phyloP scores from a whole-genome alignment of 2,329 filamentous ascomycete genomes.

The Colletotrichum lentis region DNA sequence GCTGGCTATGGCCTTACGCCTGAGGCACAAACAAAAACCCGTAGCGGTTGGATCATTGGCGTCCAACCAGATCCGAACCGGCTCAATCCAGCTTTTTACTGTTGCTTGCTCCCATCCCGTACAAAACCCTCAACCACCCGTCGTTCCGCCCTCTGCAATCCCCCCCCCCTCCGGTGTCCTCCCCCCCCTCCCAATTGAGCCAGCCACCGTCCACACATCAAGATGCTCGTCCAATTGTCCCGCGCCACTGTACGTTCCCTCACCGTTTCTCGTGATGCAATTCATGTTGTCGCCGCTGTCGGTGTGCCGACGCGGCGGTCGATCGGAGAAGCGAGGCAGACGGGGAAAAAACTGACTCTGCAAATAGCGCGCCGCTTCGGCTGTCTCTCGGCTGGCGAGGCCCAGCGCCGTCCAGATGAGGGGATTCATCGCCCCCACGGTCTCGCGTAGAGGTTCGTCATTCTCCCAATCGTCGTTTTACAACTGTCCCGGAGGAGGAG shows the following conservation, averaged over 20 bases:
- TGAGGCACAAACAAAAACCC: constrained; percentile 29
- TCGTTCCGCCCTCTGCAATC: constrained; percentile 19
- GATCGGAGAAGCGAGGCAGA: constrained; percentile 2
- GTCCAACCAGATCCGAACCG: constrained; percentile 32
- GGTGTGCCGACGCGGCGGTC: constrained; percentile 6
- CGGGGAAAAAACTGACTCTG: constrained; percentile 28
- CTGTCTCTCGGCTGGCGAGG: constrained; percentile 59
- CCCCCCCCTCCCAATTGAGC: constrained; percentile 54
- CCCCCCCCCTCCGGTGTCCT: constrained; percentile 44
- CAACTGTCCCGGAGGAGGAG: constrained; percentile 1
- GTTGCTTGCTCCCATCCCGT: constrained; percentile 27
- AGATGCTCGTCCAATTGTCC: constrained; percentile 65
- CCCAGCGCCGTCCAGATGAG: constrained; percentile 58
- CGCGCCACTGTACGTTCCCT: constrained; percentile 62
- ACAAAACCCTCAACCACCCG: constrained; percentile 40
- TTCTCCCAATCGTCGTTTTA: constrained; percentile 15
- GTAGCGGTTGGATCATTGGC: constrained; percentile 29
- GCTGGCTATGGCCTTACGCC: background rate
- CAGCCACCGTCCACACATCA: constrained; percentile 53
- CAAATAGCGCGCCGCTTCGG: constrained; percentile 58
- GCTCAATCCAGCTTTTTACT: constrained; percentile 39
- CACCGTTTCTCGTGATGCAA: constrained; percentile 13
- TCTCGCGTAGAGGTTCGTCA: constrained; percentile 68
- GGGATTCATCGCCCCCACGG: constrained; percentile 67
- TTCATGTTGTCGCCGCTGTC: constrained; percentile 2